Base-by-base conservation (phyloP, 306 rosid species). In the Canavalia gladiata region DNA sequence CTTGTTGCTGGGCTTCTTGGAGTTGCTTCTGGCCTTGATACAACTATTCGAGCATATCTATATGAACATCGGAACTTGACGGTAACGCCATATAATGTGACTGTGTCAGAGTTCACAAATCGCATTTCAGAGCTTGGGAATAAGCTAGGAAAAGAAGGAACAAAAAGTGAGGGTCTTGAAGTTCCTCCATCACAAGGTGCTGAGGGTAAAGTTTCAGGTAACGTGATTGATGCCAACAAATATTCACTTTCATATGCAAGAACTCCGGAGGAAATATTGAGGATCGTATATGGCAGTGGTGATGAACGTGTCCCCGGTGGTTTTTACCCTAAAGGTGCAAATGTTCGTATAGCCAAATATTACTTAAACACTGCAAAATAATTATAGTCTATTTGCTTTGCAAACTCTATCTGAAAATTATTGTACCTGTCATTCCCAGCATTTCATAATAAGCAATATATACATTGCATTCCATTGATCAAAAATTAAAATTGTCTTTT, bases 1-100 rank as follows among this genome's bases (percentile, higher is more conserved):
- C 87, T 91, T 7, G 95, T 87, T 63, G 94, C 92, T 2, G 94
- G 97, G 11, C 92, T 92, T 59, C 49, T 89, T 29, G 95, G 89
- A 4, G 89, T 88, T 57, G 95, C 86, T 65, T 81, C 91, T 2
- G 97, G 95, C 7, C 92, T 89, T 83, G 89, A 88, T 65, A 91
- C 94, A 8, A 89, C 87, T 7, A 86, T 90, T 25, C 65, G 98
- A 63, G 29, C 85, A 56, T 5, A 86, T 67, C 71, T 94, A 59
- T 94, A 92, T 1, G 82, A 87, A 68, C 86, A 34, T 4, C 59
- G 82, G 0, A 0, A 0, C 4, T 2, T 0, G 30, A 47, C 0
- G 30, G 94, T 94, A 8, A 1, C 2, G 0, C 94, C 97, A 0
- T 92, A 94, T 56, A 79, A 66, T 8, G 64, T 85, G 12, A 86